phyloP scores from a whole-genome alignment of 495 filamentous ascomycete species.

The Aspergillus sparsus region DNA sequence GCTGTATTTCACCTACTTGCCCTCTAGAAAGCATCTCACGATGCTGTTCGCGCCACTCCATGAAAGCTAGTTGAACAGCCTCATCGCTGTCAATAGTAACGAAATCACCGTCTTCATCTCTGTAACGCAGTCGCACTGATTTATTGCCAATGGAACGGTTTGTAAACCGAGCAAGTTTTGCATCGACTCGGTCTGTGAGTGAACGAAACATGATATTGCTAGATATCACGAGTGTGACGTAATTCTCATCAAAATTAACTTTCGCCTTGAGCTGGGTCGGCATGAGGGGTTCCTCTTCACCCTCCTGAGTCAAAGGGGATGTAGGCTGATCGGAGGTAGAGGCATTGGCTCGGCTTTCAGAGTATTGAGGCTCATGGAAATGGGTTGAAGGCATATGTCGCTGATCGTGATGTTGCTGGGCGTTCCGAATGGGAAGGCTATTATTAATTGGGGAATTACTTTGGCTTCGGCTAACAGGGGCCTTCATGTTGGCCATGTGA shows the following conservation, averaged over 20 bases:
- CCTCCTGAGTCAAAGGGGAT: slow-evolving; percentile 39
- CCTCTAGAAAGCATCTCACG: slow-evolving; percentile 61
- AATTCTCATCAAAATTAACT: slow-evolving; percentile 79
- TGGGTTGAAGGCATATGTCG: slow-evolving; percentile 31
- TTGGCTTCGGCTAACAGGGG: slow-evolving; percentile 66
- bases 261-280: slow-evolving; percentile 85
- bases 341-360: slow-evolving; percentile 31
- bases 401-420: slow-evolving; percentile 32
- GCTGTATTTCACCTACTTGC: slow-evolving; percentile 80
- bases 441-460: slow-evolving; percentile 62
- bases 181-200: slow-evolving; percentile 93
- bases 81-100: slow-evolving; percentile 93
- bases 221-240: slow-evolving; percentile 88
- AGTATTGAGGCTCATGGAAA: slow-evolving; percentile 45
- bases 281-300: slow-evolving; percentile 44
- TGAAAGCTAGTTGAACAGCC: slow-evolving; percentile 90
- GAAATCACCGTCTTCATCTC: slow-evolving; percentile 89
- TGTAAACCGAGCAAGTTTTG: slow-evolving; percentile 82
- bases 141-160: slow-evolving; percentile 75
- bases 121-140: slow-evolving; percentile 79
- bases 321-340: slow-evolving; percentile 41
- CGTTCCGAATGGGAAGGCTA: slow-evolving; percentile 48
- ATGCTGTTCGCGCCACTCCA: slow-evolving; percentile 83
- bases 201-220: slow-evolving; percentile 92
- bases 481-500: slow-evolving; percentile 59